Conservation (phyloP, 495 filamentous ascomycete species). For the Pseudotulostoma volvatum region DNA sequence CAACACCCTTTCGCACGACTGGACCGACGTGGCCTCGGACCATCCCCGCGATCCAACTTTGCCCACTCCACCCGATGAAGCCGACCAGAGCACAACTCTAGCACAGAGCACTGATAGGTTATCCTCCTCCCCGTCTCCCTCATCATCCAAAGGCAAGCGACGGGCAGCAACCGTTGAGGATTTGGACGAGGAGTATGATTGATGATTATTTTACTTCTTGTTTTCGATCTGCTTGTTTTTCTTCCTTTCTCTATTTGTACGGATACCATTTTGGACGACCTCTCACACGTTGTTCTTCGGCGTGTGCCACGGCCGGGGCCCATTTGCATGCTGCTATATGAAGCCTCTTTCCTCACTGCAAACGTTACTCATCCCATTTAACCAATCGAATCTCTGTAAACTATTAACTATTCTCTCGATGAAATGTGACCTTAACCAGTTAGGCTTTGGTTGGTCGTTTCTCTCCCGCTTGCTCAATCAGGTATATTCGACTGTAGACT, state of each 20-base stretch:
- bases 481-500: too few relatives aligned
- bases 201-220: slow-evolving; percentile 7
- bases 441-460: too few relatives aligned
- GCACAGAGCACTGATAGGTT: slow-evolving; percentile 2
- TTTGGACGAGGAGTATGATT: slow-evolving; percentile 23
- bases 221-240: slow-evolving; percentile 1
- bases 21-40: slow-evolving; percentile 20
- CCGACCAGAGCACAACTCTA: slow-evolving; percentile 1
- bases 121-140: slow-evolving; percentile 10
- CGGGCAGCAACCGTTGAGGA: slow-evolving; percentile 35
- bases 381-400: too few relatives aligned
- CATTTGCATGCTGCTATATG: too few relatives aligned
- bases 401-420: too few relatives aligned
- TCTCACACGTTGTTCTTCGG: too few relatives aligned
- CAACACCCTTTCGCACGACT: slow-evolving; percentile 21
- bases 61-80: slow-evolving; percentile 3
- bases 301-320: too few relatives aligned
- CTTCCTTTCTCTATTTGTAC: slow-evolving; percentile 1
- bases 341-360: too few relatives aligned
- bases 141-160: slow-evolving; percentile 28
- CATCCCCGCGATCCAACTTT: slow-evolving; percentile 7
- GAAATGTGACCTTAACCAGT: too few relatives aligned
- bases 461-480: too few relatives aligned
- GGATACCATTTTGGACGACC: too few relatives aligned
- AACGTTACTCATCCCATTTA: too few relatives aligned